phyloP scores from a whole-genome alignment of 345 rosid species.

The Syzygium oleosum region DNA sequence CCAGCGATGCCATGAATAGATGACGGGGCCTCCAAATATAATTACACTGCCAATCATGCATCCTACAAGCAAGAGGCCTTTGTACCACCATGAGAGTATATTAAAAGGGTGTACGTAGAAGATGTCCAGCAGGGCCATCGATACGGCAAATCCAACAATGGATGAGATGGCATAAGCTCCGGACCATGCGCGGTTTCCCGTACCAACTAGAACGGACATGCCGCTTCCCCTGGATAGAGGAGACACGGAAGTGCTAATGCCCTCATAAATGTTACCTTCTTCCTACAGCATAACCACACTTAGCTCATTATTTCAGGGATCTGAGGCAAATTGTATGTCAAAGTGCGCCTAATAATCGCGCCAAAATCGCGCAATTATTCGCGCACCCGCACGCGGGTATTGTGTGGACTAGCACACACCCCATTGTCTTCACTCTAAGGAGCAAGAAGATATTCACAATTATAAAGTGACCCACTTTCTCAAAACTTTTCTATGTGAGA shows the following conservation, averaged over 20 bases:
- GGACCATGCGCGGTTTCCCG: constrained; percentile 67
- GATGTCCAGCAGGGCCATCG: constrained; percentile 32
- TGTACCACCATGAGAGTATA: constrained; percentile 73
- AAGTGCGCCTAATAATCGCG: too few species aligned
- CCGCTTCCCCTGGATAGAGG: constrained; percentile 24
- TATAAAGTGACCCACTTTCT: too few species aligned
- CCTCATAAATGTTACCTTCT: constrained; percentile 39
- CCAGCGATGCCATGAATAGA: constrained; percentile 71
- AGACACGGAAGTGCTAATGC: constrained; percentile 14
- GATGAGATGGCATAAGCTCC: constrained; percentile 54
- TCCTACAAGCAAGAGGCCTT: constrained; percentile 51
- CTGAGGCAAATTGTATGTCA: neutral
- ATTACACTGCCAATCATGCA: constrained; percentile 64
- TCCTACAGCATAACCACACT: constrained; percentile 33
- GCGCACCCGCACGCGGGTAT: too few species aligned
- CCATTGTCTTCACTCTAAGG: too few species aligned
- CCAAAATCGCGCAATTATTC: too few species aligned
- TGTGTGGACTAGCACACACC: too few species aligned
- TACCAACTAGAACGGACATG: constrained; percentile 76
- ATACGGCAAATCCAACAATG: constrained; percentile 43
- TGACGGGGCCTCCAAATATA: constrained; percentile 59
- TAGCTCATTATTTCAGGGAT: neutral
- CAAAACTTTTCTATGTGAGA: too few species aligned
- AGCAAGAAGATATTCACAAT: too few species aligned
- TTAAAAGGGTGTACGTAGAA: constrained; percentile 50